Evolutionary conservation across 192 early-diverging fungal genomes (phyloP).

Genomic region (Pilobolus umbonatus): DNA sequence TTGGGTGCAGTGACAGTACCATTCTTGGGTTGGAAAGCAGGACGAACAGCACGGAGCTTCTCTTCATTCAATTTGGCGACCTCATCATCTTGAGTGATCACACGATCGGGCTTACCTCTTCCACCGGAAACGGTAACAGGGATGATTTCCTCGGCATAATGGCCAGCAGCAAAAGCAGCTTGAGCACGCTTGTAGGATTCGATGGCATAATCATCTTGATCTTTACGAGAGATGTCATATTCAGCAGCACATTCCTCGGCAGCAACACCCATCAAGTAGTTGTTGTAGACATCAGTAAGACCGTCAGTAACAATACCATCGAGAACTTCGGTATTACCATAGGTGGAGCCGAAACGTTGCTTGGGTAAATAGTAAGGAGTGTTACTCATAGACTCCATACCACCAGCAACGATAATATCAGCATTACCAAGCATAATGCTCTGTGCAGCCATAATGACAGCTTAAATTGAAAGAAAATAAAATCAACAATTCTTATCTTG

Average conservation of each 20-base stretch:
- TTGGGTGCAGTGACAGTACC: constrained; percentile 94
- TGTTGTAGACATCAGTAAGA: constrained; percentile 69
- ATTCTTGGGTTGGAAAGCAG: constrained; percentile 76
- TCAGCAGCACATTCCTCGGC: constrained; percentile 80
- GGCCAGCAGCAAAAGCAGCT: constrained; percentile 57
- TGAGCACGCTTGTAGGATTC: constrained; percentile 79
- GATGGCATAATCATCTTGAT: constrained; percentile 76
- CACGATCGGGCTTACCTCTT: constrained; percentile 61
- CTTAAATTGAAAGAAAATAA: constrained; percentile 18
- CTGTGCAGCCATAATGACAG: constrained; percentile 70
- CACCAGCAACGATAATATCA: constrained; percentile 70
- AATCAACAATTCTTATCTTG: not conserved
- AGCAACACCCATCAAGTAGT: constrained; percentile 73
- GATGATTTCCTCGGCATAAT: constrained; percentile 67
- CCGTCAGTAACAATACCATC: constrained; percentile 76
- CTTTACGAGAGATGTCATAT: constrained; percentile 69
- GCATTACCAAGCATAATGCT: constrained; percentile 67
- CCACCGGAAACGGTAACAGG: constrained; percentile 64
- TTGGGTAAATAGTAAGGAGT: constrained; percentile 78
- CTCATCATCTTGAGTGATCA: constrained; percentile 67
- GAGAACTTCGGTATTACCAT: constrained; percentile 64
- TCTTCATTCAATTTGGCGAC: constrained; percentile 70
- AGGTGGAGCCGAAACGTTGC: constrained; percentile 73
- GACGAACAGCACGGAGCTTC: constrained; percentile 85
- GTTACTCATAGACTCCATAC: constrained; percentile 81